A percentile compares a stretch with the other conserved stretches of the same genome.
These are phyloP conservation scores for Hygrophila difformis DNA, from an alignment of 257 asterid species.

Conservation along the genomic window DNA sequence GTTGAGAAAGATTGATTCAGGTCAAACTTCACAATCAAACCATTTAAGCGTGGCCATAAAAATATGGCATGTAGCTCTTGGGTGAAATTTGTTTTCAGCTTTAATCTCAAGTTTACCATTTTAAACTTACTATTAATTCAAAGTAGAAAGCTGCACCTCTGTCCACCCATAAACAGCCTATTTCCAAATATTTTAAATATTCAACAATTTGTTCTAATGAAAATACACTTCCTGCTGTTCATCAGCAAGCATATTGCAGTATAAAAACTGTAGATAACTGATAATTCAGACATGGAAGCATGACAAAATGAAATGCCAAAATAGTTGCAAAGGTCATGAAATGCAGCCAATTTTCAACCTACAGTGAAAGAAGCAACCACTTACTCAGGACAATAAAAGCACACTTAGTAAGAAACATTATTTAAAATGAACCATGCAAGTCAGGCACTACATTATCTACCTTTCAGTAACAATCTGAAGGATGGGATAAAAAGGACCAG, in stretches of 20 bases:
- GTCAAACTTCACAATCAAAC: too few relatives aligned
- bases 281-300: not conserved
- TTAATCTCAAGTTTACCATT: too few relatives aligned
- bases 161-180: too few relatives aligned
- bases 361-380: conserved; percentile 13
- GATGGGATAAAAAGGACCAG: conserved; percentile 88
- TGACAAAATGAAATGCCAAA: conserved; percentile 4
- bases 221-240: too few relatives aligned
- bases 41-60: too few relatives aligned
- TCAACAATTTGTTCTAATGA: too few relatives aligned
- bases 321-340: not conserved
- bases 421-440: conserved; percentile 8
- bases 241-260: not conserved
- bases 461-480: conserved; percentile 79
- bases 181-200: too few relatives aligned
- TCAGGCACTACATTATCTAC: conserved; percentile 34
- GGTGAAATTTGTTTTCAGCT: too few relatives aligned
- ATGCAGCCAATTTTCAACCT: conserved; percentile 7
- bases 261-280: not conserved
- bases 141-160: too few relatives aligned
- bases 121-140: too few relatives aligned
- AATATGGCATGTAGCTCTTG: too few relatives aligned
- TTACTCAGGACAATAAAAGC: not conserved
- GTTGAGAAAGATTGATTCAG: too few relatives aligned
- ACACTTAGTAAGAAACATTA: conserved; percentile 1